These are phyloP conservation scores for Clonostachys rhizophaga DNA, from an alignment of 2,329 filamentous ascomycete genomes.

Conservation along the genomic window DNA sequence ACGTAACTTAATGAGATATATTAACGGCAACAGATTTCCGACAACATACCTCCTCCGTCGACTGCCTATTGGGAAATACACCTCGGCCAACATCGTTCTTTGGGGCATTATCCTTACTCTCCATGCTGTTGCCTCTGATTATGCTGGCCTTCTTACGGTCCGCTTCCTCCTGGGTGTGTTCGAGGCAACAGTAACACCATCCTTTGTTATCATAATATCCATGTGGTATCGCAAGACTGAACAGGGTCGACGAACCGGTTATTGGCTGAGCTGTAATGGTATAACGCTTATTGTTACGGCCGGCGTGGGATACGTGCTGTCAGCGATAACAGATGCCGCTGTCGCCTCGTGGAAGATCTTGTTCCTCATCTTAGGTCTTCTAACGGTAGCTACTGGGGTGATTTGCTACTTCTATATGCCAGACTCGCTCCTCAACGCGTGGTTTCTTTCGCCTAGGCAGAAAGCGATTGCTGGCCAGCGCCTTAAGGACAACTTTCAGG, in stretches of 20 bases:
- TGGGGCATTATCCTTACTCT: constrained; percentile 1
- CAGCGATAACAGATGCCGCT: constrained; percentile 18
- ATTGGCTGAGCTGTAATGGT: neutral
- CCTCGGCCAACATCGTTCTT: constrained; percentile 47
- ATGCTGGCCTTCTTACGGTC: constrained; percentile 13
- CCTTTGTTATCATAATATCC: constrained; percentile 14
- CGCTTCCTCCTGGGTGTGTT: constrained; percentile 3
- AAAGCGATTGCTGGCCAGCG: constrained; percentile 54
- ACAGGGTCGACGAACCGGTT: neutral
- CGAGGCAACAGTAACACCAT: constrained; percentile 4
- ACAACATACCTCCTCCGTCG: constrained; percentile 23
- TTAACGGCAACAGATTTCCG: neutral
- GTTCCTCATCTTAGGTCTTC: constrained; percentile 9
- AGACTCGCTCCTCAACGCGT: constrained; percentile 4
- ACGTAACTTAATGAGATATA: neutral
- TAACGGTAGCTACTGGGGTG: constrained; percentile 8
- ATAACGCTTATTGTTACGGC: constrained; percentile 1
- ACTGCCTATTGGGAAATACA: constrained; percentile 25
- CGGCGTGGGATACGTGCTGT: constrained; percentile 16
- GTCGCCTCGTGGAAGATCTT: constrained; percentile 9
- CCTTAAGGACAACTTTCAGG: constrained; percentile 40
- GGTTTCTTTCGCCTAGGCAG: constrained; percentile 34
- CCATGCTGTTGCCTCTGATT: constrained; percentile 7
- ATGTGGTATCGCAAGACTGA: constrained; percentile 22
- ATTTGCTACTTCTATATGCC: constrained; percentile 6